Evolutionary conservation across 306 rosid genomes (phyloP), one percentile per base, ranked within the genome.

Genomic region (Fagus crenata): DNA sequence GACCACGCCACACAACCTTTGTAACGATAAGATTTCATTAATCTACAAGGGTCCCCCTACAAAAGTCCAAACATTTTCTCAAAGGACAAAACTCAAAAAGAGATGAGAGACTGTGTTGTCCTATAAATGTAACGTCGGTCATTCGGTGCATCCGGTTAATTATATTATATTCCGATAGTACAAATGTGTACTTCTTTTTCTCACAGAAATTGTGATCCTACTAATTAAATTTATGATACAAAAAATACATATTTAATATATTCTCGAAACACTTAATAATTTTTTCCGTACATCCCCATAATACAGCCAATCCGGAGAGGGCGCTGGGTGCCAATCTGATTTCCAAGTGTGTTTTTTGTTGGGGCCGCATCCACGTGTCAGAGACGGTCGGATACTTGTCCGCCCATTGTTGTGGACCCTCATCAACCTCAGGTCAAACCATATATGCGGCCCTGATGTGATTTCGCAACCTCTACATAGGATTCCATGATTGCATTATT

Each of bases 371-470:
- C 84, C 74, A 75, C 76, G 78, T 49, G 43, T 71, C 78, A 55
- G 86, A 49, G 33, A 43, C 69, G 74, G 83, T 80, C 77, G 77
- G 86, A 82, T 63, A 39, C 79, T 68, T 80, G 86, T 77, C 81
- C 74, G 76, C 42, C 54, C 13, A 72, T 59, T 51, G 15, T 72
- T 71, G 72, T 67, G 69, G 79, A 56, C 78, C 37, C 69, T 1
- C 67, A 39, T 53, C 41, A n/a, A 42, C 6, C 9, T 18, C 14
- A 49, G 73, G 80, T 54, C 81, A 77, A 77, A 77, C 31, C 51
- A 6, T 56, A 43, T 22, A 69, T 59, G 75, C 49, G 43, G 49
- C 42, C 49, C 43, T 18, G 9, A 12, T 33, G 49, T n/a, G 32
- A 32, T 3, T 8, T 2, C 37, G n/a, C 63, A 6, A 41, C 0